A percentile compares a stretch with the other conserved stretches of the same genome.
Conservation (phyloP, 2,329 filamentous ascomycete genomes). For the Colletotrichum endophyticum region DNA sequence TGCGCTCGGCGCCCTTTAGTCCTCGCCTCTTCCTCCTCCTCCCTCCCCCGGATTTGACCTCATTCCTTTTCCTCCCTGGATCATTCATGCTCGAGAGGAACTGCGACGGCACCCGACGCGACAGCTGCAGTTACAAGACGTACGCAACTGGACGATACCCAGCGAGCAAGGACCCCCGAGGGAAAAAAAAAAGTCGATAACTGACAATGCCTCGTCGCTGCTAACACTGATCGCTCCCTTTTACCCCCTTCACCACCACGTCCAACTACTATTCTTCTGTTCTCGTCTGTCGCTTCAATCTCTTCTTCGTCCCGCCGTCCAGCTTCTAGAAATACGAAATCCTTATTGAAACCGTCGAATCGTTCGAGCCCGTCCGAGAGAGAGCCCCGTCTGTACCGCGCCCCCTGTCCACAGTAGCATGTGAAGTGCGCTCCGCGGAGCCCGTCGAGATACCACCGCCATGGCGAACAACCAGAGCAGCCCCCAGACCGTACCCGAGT, state of each 20-base stretch:
- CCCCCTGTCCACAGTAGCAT: not conserved
- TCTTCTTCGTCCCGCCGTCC: not conserved
- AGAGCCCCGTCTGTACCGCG: not conserved
- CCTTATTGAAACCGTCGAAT: not conserved
- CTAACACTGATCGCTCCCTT: not conserved
- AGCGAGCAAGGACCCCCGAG: not conserved
- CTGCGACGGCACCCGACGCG: not conserved
- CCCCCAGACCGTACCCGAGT: constrained; percentile 1
- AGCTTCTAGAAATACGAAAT: not conserved
- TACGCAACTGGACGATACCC: not conserved
- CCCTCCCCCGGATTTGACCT: not conserved
- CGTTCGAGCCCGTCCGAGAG: not conserved
- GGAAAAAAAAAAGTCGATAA: constrained; percentile 1
- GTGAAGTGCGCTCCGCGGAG: constrained; percentile 12
- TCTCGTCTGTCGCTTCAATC: not conserved
- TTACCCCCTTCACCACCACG: not conserved
- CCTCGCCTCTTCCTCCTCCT: not conserved
- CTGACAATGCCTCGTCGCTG: constrained; percentile 12
- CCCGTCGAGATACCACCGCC: not conserved
- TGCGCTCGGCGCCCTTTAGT: not conserved
- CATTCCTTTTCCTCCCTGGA: not conserved
- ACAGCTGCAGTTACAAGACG: not conserved
- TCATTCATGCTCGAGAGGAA: not conserved
- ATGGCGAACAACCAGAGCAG: not conserved
- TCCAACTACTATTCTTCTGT: not conserved